Conservation (phyloP, 108 stramenopile species). For the Seminavis robusta region DNA sequence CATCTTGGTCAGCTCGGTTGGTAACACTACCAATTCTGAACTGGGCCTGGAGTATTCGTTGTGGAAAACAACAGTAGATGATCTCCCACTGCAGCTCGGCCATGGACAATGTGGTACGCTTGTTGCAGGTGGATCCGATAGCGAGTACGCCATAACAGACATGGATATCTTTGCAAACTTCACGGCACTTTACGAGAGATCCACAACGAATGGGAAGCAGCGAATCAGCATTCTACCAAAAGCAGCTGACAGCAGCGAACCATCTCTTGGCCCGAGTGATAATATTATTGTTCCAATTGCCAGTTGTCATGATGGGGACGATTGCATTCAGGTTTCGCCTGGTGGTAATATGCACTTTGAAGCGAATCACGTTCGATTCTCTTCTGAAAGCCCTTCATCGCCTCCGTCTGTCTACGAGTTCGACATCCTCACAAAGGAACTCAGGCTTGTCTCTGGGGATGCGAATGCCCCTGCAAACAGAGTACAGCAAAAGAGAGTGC, state of each 20-base stretch:
- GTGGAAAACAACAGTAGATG: conserved; percentile 6
- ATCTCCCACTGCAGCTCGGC: conserved; percentile 6
- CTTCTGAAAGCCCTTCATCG: conserved; percentile 20
- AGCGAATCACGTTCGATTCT: conserved; percentile 11
- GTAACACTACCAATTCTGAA: too few species aligned
- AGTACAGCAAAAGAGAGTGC: conserved; percentile 7
- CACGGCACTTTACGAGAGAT: conserved; percentile 27
- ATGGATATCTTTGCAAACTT: conserved; percentile 45
- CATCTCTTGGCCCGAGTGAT: too few species aligned
- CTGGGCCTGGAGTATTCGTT: conserved; percentile 18
- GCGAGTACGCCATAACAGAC: conserved; percentile 21
- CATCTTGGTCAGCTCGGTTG: conserved; percentile 12
- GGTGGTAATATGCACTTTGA: conserved; percentile 36
- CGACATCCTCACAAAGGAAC: conserved; percentile 8
- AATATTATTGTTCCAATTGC: conserved; percentile 7
- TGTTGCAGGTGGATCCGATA: not conserved
- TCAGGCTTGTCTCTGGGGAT: not conserved
- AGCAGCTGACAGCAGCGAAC: not conserved
- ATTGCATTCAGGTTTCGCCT: conserved; percentile 16
- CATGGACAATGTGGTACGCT: not conserved
- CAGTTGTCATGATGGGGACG: not conserved
- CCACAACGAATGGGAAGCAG: conserved; percentile 17
- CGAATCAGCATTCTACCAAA: conserved; percentile 18
- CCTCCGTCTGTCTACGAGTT: conserved; percentile 18
- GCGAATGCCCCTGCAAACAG: not conserved